Evolutionary conservation across 1,284 basidiomycete genomes (phyloP).

Genomic region (Leucoagaricus sp.): DNA sequence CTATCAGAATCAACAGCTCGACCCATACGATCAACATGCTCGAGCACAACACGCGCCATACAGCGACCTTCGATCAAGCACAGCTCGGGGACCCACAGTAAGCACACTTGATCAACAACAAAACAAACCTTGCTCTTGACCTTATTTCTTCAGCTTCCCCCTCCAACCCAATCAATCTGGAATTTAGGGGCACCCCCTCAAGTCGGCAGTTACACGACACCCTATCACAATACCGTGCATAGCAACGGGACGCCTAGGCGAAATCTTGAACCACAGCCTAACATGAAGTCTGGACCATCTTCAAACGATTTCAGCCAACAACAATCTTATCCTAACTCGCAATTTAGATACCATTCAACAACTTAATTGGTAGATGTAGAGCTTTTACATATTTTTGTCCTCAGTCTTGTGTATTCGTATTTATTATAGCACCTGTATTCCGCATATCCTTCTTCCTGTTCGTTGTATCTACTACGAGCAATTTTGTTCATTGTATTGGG

Average conservation of each 20-base stretch:
- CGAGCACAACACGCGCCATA: slow-evolving; percentile 5
- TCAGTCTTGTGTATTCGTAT: slow-evolving; percentile 13
- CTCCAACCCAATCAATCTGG: slow-evolving; percentile 22
- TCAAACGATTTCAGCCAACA: slow-evolving; percentile 16
- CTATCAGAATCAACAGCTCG: slow-evolving; percentile 12
- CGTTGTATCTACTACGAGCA: slow-evolving; percentile 12
- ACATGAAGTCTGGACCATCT: slow-evolving; percentile 12
- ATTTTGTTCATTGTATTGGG: no score
- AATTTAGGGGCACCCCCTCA: slow-evolving; percentile 21
- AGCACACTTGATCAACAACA: background rate
- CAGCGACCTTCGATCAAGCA: slow-evolving; percentile 11
- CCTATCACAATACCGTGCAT: slow-evolving; percentile 3
- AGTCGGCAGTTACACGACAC: background rate
- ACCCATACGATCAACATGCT: slow-evolving; percentile 6
- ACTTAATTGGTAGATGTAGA: slow-evolving; percentile 20
- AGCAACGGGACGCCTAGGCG: slow-evolving; percentile 7
- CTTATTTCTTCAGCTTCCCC: slow-evolving; percentile 3
- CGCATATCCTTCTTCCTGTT: background rate
- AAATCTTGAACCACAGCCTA: slow-evolving; percentile 6
- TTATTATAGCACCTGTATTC: slow-evolving; percentile 21
- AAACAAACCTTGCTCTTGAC: no score
- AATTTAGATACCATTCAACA: slow-evolving; percentile 29
- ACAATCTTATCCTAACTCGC: slow-evolving; percentile 23
- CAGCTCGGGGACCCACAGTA: slow-evolving; percentile 7
- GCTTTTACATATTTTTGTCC: slow-evolving; percentile 20